phyloP scores from a whole-genome alignment of 768 basidiomycete genomes.

The Russula foetens region DNA sequence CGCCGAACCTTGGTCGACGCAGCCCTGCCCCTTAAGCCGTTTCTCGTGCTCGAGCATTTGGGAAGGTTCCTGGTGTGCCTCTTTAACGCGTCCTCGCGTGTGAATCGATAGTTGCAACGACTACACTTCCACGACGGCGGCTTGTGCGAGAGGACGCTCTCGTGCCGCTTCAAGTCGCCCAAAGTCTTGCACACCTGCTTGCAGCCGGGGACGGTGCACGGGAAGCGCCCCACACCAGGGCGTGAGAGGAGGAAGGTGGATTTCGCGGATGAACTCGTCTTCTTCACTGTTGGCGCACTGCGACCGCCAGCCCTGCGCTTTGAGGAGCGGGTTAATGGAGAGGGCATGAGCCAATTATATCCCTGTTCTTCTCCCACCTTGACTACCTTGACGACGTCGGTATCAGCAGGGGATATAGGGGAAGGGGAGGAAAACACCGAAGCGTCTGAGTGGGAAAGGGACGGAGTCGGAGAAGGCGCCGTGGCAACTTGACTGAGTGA shows the following conservation, averaged over 20 bases:
- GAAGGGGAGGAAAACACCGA: neutral
- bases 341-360: neutral
- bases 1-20: neutral
- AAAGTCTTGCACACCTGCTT: slow-evolving; percentile 17
- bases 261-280: neutral
- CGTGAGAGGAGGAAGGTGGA: neutral
- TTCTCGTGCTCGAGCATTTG: neutral
- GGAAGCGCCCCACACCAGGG: neutral
- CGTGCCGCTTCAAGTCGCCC: slow-evolving; percentile 18
- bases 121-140: slow-evolving; percentile 9
- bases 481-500: neutral
- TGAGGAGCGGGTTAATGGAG: neutral
- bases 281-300: neutral
- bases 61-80: slow-evolving; percentile 15
- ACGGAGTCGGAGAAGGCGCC: slow-evolving; percentile 1
- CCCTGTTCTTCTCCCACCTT: neutral
- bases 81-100: slow-evolving; percentile 19
- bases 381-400: neutral
- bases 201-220: slow-evolving; percentile 18
- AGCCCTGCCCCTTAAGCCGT: neutral
- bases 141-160: slow-evolving; percentile 13
- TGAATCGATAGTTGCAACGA: slow-evolving; percentile 13
- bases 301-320: neutral
- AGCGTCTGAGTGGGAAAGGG: neutral
- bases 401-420: neutral